Base-by-base conservation (phyloP, 116 monocot species). In the Iris pallida region DNA sequence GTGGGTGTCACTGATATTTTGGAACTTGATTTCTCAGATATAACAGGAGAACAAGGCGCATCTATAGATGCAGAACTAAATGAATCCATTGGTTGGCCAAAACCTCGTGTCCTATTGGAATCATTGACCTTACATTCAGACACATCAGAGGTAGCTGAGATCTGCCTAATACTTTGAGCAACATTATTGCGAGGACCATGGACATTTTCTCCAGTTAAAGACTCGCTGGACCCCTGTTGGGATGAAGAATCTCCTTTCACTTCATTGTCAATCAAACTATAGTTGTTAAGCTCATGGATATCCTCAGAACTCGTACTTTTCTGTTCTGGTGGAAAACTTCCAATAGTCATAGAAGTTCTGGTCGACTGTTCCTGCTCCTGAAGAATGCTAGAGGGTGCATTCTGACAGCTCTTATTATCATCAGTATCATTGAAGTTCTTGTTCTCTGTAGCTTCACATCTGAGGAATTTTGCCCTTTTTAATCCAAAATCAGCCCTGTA, bases 401-500 rank as follows among this genome's bases (percentile, higher is more conserved):
- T 73, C 57, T 81, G 81, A 16, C 79, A 76, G 64, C 89, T 89
- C 52, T 75, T 69, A 73, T 72, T 81, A 65, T 93, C 88, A 74
- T 93, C 82, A 45, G 20, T 77, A 48, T 86, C 88, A 72, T 84
- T 79, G 47, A 85, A 30, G 52, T 58, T 69, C 65, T 84, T 86
- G 56, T 81, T 90, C 69, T 88, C 84, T 47, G 73, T 42, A 52
- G 67, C 55, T 68, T 48, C 46, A 77, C 55, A 59, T 72, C 79
- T 69, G 14, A 99, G 80, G 13, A 85, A 74, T 75, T 99, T 99
- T 56, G 86, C 88, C 90, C 84, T 88, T 63, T 81, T 90, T 52
- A 99, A 55, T 47, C 88, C 93, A 81, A 71, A 88, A 72, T 85
- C 80, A 76, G 93, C 87, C 78, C 99, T 99, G 80, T 6, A 76